Evolutionary conservation across 2,329 filamentous ascomycete genomes (phyloP).

Genomic region (Aureobasidium sp.): DNA sequence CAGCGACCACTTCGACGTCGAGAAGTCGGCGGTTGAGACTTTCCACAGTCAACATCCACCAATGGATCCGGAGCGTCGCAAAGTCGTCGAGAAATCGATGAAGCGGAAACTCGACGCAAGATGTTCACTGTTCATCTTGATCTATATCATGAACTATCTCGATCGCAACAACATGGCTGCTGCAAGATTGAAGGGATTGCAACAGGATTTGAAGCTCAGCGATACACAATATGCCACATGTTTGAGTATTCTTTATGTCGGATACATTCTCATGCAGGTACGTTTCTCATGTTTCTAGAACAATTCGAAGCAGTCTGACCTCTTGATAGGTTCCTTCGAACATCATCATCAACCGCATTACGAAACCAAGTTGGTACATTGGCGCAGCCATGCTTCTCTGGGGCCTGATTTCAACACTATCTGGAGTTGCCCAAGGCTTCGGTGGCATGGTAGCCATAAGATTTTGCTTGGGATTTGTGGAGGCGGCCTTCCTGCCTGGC

Average conservation of each 20-base stretch:
- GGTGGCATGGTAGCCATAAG: conserved; percentile 27
- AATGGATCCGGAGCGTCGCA: conserved; percentile 4
- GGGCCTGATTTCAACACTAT: conserved; percentile 31
- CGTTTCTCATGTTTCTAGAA: neutral
- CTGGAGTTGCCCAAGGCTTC: conserved; percentile 26
- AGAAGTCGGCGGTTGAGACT: neutral
- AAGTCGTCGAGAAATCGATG: conserved; percentile 3
- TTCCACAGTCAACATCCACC: neutral
- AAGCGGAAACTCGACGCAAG: conserved; percentile 1
- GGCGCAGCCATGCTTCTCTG: conserved; percentile 29
- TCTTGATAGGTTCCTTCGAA: conserved; percentile 34
- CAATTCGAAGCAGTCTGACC: neutral
- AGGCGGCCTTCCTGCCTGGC: conserved; percentile 35
- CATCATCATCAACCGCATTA: conserved; percentile 35
- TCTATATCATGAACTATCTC: conserved; percentile 70
- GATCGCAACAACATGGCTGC: conserved; percentile 52
- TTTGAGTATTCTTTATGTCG: conserved; percentile 51
- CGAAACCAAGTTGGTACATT: conserved; percentile 31
- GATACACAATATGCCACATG: conserved; percentile 48
- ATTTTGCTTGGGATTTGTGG: conserved; percentile 33
- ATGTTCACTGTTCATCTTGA: conserved; percentile 50
- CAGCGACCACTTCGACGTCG: neutral
- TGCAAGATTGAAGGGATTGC: conserved; percentile 55
- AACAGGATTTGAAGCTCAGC: conserved; percentile 48
- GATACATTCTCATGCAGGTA: conserved; percentile 33